Evolutionary conservation across 2,329 filamentous ascomycete genomes (phyloP), one percentile per base, ranked within the genome.

Genomic region (Ophiostoma fasciatum): DNA sequence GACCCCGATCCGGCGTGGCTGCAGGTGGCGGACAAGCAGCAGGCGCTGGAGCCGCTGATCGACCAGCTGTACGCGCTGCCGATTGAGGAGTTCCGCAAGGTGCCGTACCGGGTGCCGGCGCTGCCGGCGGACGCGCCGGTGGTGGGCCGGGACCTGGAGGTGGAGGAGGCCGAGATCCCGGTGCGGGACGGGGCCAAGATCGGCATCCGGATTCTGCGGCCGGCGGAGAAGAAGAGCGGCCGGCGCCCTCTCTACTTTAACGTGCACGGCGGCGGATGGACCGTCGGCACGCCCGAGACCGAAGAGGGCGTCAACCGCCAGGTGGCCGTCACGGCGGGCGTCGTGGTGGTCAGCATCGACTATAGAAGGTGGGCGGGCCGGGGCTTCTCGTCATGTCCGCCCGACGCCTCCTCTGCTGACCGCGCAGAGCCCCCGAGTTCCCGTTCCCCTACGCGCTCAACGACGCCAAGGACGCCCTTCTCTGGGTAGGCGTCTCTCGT

Each of bases 361-460:
- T 45, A 45, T 17, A 21, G 44, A 14, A 32, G 21, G 42, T 43
- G 18, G 8, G 27, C n/a, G n/a, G n/a, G n/a, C n/a, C n/a, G n/a
- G n/a, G n/a, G n/a, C n/a, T n/a, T n/a, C n/a, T n/a, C n/a, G n/a
- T n/a, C n/a, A n/a, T n/a, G n/a, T n/a, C n/a, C n/a, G n/a, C n/a
- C n/a, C n/a, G n/a, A n/a, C n/a, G n/a, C n/a, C n/a, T n/a, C n/a
- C n/a, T n/a, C n/a, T n/a, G n/a, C n/a, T n/a, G n/a, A n/a, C n/a
- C 3, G 10, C 7, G 19, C 11, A 44, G 42, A 25, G 42, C 42
- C 1, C 42, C 44, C 2, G 44, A 45, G n/a, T 44, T 21, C 22
- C 40, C 37, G 19, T 45, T 41, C 29, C 44, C 44, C 11, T 42
- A 44, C 17, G 35, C 44, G 10, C n/a, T 45, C 1, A 25, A 45